phyloP scores from a whole-genome alignment of 2,329 filamentous ascomycete genomes.

The Colletotrichum sojae region DNA sequence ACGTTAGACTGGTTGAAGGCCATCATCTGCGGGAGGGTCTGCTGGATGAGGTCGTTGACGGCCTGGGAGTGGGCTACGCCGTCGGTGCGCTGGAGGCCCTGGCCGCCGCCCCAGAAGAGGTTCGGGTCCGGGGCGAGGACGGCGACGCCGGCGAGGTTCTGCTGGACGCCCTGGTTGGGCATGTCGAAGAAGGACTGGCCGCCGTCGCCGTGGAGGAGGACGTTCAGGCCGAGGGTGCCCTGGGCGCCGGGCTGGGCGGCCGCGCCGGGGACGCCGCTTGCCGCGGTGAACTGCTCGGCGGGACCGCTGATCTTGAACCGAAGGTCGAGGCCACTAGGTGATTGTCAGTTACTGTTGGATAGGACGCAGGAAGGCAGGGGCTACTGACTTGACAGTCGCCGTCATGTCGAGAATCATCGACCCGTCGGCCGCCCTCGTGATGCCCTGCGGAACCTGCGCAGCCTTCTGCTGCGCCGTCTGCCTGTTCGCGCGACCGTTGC shows the following conservation, averaged over 20 bases:
- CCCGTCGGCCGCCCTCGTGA: slow-evolving; percentile 65
- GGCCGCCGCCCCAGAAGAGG: slow-evolving; percentile 71
- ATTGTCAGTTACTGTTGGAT: slow-evolving; percentile 23
- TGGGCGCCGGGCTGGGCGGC: slow-evolving; percentile 42
- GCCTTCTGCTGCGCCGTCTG: slow-evolving; percentile 49
- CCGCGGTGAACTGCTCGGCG: slow-evolving; percentile 65
- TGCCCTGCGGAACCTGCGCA: slow-evolving; percentile 50
- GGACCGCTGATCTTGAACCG: slow-evolving; percentile 70
- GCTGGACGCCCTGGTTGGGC: slow-evolving; percentile 67
- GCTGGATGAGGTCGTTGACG: slow-evolving; percentile 65
- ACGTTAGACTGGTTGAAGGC: slow-evolving; percentile 67
- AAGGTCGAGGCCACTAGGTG: slow-evolving; percentile 62
- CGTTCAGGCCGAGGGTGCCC: slow-evolving; percentile 65
- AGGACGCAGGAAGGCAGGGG: neutral
- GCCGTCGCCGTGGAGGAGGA: slow-evolving; percentile 72
- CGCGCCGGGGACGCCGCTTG: slow-evolving; percentile 58
- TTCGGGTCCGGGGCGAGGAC: slow-evolving; percentile 68
- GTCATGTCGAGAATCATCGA: slow-evolving; percentile 69
- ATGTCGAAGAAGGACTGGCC: slow-evolving; percentile 72
- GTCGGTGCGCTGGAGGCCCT: slow-evolving; percentile 66
- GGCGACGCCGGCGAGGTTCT: slow-evolving; percentile 66
- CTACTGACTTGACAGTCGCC: slow-evolving; percentile 65
- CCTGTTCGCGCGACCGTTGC: slow-evolving; percentile 27
- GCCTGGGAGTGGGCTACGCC: slow-evolving; percentile 70
- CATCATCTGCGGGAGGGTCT: slow-evolving; percentile 65